Percentiles rank a stretch among this genome's conserved stretches.
Evolutionary conservation across 176 grass and related monocot species (phyloP).

Genomic region (Stipa capillata): DNA sequence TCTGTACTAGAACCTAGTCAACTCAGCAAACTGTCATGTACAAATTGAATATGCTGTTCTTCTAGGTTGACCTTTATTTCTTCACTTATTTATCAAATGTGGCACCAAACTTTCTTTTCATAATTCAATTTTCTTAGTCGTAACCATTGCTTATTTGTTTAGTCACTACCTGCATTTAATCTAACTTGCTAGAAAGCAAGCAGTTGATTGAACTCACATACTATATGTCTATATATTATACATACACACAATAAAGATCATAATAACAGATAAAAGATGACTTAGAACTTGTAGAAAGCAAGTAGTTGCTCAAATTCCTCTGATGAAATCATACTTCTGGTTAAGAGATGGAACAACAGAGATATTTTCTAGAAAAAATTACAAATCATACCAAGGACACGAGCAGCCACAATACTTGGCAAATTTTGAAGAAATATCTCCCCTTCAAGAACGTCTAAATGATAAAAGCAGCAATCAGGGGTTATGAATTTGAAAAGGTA

Average conservation of each 20-base stretch:
- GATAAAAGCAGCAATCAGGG: slow-evolving; percentile 18
- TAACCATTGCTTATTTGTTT: not conserved
- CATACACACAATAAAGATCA: not conserved
- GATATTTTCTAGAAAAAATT: not conserved
- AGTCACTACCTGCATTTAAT: not conserved
- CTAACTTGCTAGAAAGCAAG: not conserved
- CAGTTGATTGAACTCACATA: not conserved
- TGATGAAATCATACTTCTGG: not conserved
- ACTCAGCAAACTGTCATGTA: not conserved
- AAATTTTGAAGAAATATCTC: slow-evolving; percentile 99
- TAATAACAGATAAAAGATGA: not conserved
- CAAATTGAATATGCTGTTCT: not conserved
- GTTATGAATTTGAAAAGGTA: not conserved
- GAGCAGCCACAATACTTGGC: slow-evolving; percentile 81
- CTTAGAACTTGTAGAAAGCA: not conserved
- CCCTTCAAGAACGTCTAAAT: slow-evolving; percentile 88
- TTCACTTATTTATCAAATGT: not conserved
- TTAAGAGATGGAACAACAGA: not conserved
- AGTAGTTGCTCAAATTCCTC: not conserved
- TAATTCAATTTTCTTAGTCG: not conserved
- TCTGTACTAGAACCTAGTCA: not conserved
- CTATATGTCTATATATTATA: not conserved
- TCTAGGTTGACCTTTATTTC: not conserved
- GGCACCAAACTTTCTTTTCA: not conserved
- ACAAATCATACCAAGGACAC: slow-evolving; percentile 64